phyloP scores from a whole-genome alignment of 176 grass and related monocot species.

The Urochloa ruziziensis region DNA sequence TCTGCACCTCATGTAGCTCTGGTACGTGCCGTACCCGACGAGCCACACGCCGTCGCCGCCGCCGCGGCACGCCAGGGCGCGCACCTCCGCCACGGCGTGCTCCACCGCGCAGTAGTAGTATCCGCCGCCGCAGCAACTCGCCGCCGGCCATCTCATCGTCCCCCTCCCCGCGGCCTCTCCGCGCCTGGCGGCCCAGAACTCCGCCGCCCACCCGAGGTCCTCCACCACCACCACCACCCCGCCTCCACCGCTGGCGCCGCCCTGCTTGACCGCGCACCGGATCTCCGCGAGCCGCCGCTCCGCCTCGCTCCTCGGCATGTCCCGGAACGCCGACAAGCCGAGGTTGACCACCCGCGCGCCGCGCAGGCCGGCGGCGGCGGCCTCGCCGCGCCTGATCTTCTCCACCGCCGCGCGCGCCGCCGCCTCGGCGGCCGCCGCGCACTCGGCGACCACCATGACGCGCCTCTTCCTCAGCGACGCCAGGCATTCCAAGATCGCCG shows the following conservation, averaged over 20 bases:
- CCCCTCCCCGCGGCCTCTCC: constrained; percentile 27
- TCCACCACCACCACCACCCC: constrained; percentile 54
- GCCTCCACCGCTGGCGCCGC: constrained; percentile 5
- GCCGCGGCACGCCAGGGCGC: constrained; percentile 43
- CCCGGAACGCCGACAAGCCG: constrained; percentile 40
- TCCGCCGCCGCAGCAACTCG: constrained; percentile 18
- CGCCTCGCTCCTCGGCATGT: constrained; percentile 45
- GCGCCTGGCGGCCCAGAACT: constrained; percentile 44
- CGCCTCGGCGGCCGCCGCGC: constrained; percentile 42
- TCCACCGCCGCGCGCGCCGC: constrained; percentile 42
- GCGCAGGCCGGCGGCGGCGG: no score
- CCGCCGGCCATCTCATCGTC: background rate
- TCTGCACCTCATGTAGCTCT: constrained; percentile 69
- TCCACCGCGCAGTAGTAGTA: constrained; percentile 63
- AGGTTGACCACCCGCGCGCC: constrained; percentile 48
- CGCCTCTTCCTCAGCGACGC: constrained; percentile 47
- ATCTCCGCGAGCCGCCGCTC: constrained; percentile 59
- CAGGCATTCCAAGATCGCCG: constrained; percentile 50
- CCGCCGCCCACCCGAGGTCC: constrained; percentile 58
- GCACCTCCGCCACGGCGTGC: constrained; percentile 61
- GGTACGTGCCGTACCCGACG: constrained; percentile 54
- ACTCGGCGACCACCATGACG: constrained; percentile 63
- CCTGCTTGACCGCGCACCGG: constrained; percentile 50
- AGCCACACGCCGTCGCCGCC: constrained; percentile 60
- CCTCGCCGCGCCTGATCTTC: constrained; percentile 51